Evolutionary conservation across 345 rosid genomes (phyloP).

Genomic region (Camelina sativa): DNA sequence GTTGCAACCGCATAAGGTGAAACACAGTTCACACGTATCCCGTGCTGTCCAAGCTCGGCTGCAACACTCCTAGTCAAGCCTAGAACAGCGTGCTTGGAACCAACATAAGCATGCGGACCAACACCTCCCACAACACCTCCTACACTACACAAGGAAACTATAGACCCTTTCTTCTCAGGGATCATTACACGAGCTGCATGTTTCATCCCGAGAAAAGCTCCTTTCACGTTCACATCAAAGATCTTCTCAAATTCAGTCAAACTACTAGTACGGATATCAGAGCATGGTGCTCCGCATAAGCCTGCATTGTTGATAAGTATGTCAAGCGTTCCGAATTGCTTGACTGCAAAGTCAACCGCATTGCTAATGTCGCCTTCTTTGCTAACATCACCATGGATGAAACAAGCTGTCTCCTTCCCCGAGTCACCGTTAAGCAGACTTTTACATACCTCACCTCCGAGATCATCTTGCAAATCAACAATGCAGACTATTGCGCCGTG

Average conservation of each 20-base stretch:
- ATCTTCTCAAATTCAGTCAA: conserved; percentile 61
- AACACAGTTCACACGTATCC: conserved; percentile 92
- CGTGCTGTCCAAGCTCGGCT: conserved; percentile 87
- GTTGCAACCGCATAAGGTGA: conserved; percentile 85
- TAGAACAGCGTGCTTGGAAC: conserved; percentile 84
- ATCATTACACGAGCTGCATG: conserved; percentile 90
- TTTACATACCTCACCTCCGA: conserved; percentile 54
- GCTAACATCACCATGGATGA: conserved; percentile 74
- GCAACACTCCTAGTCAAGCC: conserved; percentile 83
- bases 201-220: conserved; percentile 83
- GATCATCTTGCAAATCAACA: conserved; percentile 67
- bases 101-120: conserved; percentile 84
- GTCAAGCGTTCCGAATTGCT: conserved; percentile 66
- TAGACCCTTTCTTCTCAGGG: conserved; percentile 62
- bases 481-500: conserved; percentile 87
- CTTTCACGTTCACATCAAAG: conserved; percentile 82
- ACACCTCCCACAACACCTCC: conserved; percentile 60
- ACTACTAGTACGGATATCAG: conserved; percentile 64
- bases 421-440: conserved; percentile 52
- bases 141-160: conserved; percentile 69
- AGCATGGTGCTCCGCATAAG: conserved; percentile 60
- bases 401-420: conserved; percentile 40
- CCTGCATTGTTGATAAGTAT: conserved; percentile 91
- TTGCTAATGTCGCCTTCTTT: conserved; percentile 63
- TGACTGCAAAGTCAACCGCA: conserved; percentile 66